These are phyloP conservation scores for Aspergillus quadricinctus DNA, from an alignment of 2,329 filamentous ascomycete genomes.

Conservation along the genomic window DNA sequence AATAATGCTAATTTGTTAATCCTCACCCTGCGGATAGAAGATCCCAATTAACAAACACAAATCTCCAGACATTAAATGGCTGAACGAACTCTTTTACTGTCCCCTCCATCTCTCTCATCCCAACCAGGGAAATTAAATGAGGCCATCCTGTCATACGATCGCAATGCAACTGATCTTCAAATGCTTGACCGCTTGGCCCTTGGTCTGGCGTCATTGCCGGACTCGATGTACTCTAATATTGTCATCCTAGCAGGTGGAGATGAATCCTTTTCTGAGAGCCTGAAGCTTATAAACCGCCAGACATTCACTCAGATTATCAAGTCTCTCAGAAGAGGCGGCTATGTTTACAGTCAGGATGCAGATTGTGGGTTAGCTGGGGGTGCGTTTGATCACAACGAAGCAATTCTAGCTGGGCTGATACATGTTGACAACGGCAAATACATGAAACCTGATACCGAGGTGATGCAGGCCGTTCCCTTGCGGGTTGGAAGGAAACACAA, in stretches of 20 bases:
- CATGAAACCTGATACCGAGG: constrained; percentile 64
- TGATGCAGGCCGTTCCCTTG: constrained; percentile 56
- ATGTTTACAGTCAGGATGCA: constrained; percentile 8
- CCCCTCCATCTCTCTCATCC: constrained; percentile 82
- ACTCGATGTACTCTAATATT: constrained; percentile 68
- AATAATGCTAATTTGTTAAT: no score
- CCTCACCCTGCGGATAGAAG: no score
- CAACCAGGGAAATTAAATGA: constrained; percentile 72
- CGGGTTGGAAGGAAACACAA: constrained; percentile 63
- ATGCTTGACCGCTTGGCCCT: constrained; percentile 93
- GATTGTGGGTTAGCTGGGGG: constrained; percentile 18
- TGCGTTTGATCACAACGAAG: constrained; percentile 62
- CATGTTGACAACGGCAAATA: constrained; percentile 59
- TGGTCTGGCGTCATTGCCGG: constrained; percentile 72
- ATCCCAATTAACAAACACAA: no score
- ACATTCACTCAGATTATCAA: not conserved
- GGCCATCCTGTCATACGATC: constrained; percentile 69
- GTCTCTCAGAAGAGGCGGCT: constrained; percentile 1
- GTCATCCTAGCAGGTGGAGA: constrained; percentile 19
- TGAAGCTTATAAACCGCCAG: not conserved
- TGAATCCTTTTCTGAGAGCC: not conserved
- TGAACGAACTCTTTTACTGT: constrained; percentile 71
- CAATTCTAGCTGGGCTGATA: constrained; percentile 76
- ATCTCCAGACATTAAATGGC: not conserved
- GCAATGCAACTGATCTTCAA: constrained; percentile 77